A percentile compares a stretch with the other conserved stretches of the same genome.
Evolutionary conservation across 345 rosid species (phyloP).

Genomic region (Eucalyptus lansdowneana): DNA sequence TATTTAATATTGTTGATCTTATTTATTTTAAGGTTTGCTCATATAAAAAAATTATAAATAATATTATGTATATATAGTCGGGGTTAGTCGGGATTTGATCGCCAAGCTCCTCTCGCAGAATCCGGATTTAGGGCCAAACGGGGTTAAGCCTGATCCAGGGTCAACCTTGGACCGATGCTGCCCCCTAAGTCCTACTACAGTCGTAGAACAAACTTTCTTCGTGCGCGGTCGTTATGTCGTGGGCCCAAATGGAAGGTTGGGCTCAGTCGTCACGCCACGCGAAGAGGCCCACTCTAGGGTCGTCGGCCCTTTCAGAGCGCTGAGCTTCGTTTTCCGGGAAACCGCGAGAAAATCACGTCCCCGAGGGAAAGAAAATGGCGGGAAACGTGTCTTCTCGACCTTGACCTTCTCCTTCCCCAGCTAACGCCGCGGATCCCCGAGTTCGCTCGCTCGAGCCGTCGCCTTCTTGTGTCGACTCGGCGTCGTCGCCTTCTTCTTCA

Average conservation of each 20-base stretch:
- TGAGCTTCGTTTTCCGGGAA: not conserved
- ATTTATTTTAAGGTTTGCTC: too few species aligned
- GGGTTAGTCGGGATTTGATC: too few species aligned
- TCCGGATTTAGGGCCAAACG: accelerated
- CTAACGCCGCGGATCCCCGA: not conserved
- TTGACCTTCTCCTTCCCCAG: not conserved
- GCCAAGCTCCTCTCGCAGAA: too few species aligned
- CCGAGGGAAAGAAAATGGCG: not conserved
- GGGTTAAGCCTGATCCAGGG: too few species aligned
- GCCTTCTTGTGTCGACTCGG: not conserved
- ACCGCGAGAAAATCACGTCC: not conserved
- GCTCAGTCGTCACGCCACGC: not conserved
- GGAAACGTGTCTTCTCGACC: not conserved
- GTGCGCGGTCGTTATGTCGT: not conserved
- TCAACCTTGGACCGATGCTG: too few species aligned
- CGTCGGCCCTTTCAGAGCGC: not conserved
- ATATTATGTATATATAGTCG: too few species aligned
- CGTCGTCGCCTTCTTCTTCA: not conserved
- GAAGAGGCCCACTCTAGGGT: not conserved
- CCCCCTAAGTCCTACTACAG: not conserved
- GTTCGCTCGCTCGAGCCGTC: not conserved
- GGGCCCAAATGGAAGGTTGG: not conserved
- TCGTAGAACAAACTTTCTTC: not conserved
- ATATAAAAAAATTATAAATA: too few species aligned
- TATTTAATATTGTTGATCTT: too few species aligned